Percentiles rank a stretch among this genome's conserved stretches.
Conservation (phyloP, 1,139 yeast genomes). For the Candida dubliniensis region DNA sequence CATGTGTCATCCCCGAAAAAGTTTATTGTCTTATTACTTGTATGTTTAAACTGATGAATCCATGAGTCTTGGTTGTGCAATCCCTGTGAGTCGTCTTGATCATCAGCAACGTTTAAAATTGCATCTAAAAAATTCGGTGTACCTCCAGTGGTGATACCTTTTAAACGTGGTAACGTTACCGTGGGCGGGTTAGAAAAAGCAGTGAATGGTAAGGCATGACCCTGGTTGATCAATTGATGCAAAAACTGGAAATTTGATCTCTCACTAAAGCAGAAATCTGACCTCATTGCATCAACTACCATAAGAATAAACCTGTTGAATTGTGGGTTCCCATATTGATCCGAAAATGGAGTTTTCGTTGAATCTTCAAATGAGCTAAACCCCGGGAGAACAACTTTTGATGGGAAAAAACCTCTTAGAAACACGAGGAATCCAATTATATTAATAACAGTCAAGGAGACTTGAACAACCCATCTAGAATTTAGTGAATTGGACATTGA, state of each 20-base stretch:
- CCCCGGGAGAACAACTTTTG: constrained; percentile 72
- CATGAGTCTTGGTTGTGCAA: constrained; percentile 81
- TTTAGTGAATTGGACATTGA: constrained; percentile 14
- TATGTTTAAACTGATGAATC: constrained; percentile 64
- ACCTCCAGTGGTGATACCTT: constrained; percentile 80
- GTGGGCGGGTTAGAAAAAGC: constrained; percentile 90
- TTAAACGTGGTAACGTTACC: constrained; percentile 75
- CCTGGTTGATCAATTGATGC: constrained; percentile 64
- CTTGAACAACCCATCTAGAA: constrained; percentile 14
- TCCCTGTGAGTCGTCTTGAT: constrained; percentile 72
- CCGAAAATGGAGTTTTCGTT: constrained; percentile 19
- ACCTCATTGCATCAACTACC: constrained; percentile 90
- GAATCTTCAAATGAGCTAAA: constrained; percentile 27
- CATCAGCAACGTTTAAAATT: constrained; percentile 89
- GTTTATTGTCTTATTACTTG: constrained; percentile 50
- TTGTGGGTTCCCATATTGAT: constrained; percentile 33
- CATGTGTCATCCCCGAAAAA: constrained; percentile 98
- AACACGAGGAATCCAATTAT: constrained; percentile 59
- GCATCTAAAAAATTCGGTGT: constrained; percentile 84
- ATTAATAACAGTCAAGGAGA: constrained; percentile 21
- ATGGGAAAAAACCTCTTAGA: constrained; percentile 85
- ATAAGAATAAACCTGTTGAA: constrained; percentile 73
- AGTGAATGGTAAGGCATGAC: constrained; percentile 81
- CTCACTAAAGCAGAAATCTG: constrained; percentile 78
- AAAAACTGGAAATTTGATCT: constrained; percentile 57